These are phyloP conservation scores for Fomitopsis palustris DNA, from an alignment of 1,284 basidiomycete species.

Conservation along the genomic window DNA sequence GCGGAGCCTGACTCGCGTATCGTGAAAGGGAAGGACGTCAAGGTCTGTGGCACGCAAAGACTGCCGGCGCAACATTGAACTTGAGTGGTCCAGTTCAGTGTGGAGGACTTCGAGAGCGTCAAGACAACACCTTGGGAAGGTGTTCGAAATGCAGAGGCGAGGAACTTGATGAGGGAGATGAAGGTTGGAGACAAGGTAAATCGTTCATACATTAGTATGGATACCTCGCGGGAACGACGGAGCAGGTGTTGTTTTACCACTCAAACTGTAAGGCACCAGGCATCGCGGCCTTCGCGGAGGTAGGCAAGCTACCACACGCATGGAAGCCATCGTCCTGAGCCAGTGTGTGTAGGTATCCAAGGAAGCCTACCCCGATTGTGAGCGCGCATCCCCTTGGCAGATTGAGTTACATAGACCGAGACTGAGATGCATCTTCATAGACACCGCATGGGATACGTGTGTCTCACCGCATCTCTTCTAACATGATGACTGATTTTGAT, in stretches of 20 bases:
- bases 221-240: conserved; percentile 1
- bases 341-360: conserved; percentile 55
- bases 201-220: conserved; percentile 12
- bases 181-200: conserved; percentile 73
- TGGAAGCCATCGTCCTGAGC: not conserved
- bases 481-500: not conserved
- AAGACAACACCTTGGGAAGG: conserved; percentile 88
- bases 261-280: conserved; percentile 93
- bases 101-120: conserved; percentile 82
- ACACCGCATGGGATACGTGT: conserved; percentile 86
- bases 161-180: conserved; percentile 93
- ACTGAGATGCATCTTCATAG: conserved; percentile 36
- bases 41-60: conserved; percentile 42
- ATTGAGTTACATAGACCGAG: conserved; percentile 10
- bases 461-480: conserved; percentile 23
- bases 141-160: conserved; percentile 87
- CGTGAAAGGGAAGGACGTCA: conserved; percentile 89
- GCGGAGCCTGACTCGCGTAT: conserved; percentile 87
- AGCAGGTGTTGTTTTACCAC: conserved; percentile 72
- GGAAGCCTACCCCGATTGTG: conserved; percentile 89
- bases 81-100: conserved; percentile 66
- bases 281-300: conserved; percentile 81
- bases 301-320: conserved; percentile 26
- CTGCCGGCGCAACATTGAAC: conserved; percentile 9
- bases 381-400: conserved; percentile 27